A percentile compares a stretch with the other conserved stretches of the same genome.
Conservation (phyloP, 441 rosid species). For the Euphorbia schlechtendalii region DNA sequence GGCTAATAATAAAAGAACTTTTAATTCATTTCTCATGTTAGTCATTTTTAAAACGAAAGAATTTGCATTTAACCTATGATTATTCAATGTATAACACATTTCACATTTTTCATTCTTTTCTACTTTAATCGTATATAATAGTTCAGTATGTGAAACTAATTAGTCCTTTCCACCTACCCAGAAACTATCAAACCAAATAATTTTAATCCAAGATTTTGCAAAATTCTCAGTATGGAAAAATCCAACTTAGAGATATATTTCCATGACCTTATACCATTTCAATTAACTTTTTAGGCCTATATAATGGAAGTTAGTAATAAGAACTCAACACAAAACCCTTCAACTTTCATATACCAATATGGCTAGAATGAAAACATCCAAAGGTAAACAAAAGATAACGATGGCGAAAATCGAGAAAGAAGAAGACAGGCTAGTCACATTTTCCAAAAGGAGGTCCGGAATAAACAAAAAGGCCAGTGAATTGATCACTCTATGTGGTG, state of each 20-base stretch:
- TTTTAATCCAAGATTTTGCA: neutral
- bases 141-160: no score
- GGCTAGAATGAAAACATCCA: slow-evolving; percentile 15
- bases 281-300: neutral
- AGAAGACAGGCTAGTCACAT: slow-evolving; percentile 18
- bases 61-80: no score
- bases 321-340: neutral
- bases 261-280: slow-evolving; percentile 1
- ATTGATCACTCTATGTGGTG: slow-evolving; percentile 21
- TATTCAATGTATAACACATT: no score
- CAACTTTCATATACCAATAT: neutral
- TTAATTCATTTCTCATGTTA: no score
- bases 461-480: slow-evolving; percentile 34
- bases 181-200: neutral
- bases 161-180: neutral
- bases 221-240: neutral
- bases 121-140: no score
- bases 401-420: slow-evolving; percentile 22
- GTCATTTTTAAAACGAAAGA: no score
- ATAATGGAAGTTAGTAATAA: neutral
- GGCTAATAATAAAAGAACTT: no score
- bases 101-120: no score
- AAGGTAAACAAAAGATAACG: slow-evolving; percentile 26
- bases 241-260: neutral
- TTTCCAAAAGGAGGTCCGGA: slow-evolving; percentile 29